Evolutionary conservation across 1,284 basidiomycete species (phyloP).

Genomic region (Ceratorhiza oryzae-sativae): DNA sequence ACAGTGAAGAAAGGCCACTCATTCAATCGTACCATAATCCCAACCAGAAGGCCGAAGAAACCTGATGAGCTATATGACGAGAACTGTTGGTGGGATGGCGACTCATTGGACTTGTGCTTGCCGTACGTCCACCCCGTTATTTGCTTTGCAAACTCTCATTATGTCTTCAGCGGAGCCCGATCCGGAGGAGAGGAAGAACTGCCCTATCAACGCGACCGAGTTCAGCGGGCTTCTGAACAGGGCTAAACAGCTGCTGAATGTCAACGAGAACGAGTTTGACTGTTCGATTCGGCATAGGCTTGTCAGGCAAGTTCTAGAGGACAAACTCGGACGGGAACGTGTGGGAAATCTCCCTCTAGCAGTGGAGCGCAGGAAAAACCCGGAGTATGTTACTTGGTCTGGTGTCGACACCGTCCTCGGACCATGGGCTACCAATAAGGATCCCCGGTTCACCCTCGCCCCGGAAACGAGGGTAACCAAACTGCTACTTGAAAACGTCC

Average conservation of each 20-base stretch:
- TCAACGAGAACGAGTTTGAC: constrained; percentile 12
- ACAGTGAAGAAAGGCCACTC: background rate
- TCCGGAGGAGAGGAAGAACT: constrained; percentile 6
- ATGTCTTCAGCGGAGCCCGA: constrained; percentile 8
- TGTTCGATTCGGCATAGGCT: constrained; percentile 20
- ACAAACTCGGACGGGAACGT: background rate
- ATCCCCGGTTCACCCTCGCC: background rate
- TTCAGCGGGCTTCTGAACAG: background rate
- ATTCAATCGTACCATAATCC: constrained; percentile 24
- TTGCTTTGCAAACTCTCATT: background rate
- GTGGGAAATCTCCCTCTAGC: constrained; percentile 20
- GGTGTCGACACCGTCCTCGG: background rate
- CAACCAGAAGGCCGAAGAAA: constrained; percentile 12
- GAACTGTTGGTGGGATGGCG: constrained; percentile 40
- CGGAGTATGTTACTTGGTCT: constrained; percentile 26
- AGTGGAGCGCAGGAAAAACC: constrained; percentile 29
- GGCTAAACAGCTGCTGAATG: constrained; percentile 3
- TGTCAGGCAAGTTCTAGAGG: constrained; percentile 10
- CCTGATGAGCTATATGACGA: constrained; percentile 24
- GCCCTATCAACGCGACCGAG: constrained; percentile 10
- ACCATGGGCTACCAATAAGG: background rate
- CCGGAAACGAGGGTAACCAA: constrained; percentile 3
- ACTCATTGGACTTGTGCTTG: constrained; percentile 39
- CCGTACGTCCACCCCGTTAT: constrained; percentile 5
- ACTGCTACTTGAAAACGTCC: background rate